Conservation (phyloP, 192 early-diverging fungal species). For the Mycoemilia scoparia region DNA sequence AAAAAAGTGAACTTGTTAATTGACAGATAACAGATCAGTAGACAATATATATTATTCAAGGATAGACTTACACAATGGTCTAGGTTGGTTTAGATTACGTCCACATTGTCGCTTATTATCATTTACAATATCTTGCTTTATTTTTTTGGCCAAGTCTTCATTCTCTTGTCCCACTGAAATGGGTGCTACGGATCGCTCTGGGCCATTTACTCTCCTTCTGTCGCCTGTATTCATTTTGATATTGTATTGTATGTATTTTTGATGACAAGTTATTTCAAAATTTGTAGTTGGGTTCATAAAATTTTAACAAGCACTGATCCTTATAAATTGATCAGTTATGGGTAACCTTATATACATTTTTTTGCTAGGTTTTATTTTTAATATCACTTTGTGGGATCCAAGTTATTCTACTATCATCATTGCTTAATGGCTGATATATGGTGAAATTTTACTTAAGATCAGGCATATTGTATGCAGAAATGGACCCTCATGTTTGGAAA, state of each 20-base stretch:
- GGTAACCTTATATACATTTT: too few relatives aligned
- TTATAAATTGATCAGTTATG: not conserved
- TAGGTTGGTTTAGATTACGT: not conserved
- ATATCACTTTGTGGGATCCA: too few relatives aligned
- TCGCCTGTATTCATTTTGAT: not conserved
- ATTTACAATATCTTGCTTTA: too few relatives aligned
- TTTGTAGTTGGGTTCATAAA: not conserved
- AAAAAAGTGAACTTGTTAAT: not conserved
- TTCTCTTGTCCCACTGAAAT: too few relatives aligned
- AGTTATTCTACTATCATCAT: too few relatives aligned
- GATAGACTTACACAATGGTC: not conserved
- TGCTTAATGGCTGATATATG: too few relatives aligned
- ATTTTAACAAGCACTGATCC: not conserved
- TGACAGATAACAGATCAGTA: not conserved
- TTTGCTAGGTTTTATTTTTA: too few relatives aligned
- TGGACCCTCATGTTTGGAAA: too few relatives aligned
- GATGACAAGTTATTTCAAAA: not conserved
- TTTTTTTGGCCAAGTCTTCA: too few relatives aligned
- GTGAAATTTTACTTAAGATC: too few relatives aligned
- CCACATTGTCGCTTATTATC: not conserved
- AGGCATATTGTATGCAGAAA: too few relatives aligned
- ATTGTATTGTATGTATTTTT: not conserved
- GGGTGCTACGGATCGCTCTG: slow-evolving; percentile 1
- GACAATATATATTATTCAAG: not conserved
- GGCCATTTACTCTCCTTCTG: slow-evolving; percentile 2